Conservation (phyloP, 495 filamentous ascomycete species). For the Lasiosphaeriaceae sp. region DNA sequence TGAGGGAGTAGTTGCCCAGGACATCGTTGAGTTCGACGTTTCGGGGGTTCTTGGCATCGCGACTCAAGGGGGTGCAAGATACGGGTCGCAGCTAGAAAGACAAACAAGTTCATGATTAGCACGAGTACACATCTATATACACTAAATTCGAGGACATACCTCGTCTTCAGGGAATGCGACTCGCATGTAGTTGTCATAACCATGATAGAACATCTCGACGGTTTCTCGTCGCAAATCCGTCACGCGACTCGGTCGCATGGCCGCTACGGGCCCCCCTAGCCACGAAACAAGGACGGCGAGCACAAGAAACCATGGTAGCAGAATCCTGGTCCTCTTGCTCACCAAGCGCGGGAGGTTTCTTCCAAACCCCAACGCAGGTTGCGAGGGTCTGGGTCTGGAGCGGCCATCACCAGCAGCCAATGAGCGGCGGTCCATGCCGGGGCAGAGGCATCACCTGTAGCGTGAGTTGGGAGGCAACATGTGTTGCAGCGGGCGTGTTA, state of each 20-base stretch:
- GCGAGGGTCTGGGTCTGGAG: conserved; percentile 10
- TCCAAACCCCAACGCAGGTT: background rate
- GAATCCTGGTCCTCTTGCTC: background rate
- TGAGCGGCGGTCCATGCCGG: conserved; percentile 31
- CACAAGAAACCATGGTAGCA: conserved; percentile 10
- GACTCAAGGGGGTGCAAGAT: conserved; percentile 75
- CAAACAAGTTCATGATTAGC: background rate
- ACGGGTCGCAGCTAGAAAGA: conserved; percentile 68
- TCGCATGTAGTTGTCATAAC: conserved; percentile 90
- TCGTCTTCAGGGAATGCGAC: conserved; percentile 97
- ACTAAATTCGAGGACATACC: conserved; percentile 37
- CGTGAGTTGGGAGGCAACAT: conserved; percentile 30
- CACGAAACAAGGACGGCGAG: conserved; percentile 25
- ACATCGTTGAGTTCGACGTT: conserved; percentile 92
- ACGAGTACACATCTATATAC: background rate
- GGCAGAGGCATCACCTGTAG: conserved; percentile 45
- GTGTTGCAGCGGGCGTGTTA: conserved; percentile 15
- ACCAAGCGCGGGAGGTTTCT: background rate
- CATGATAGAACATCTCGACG: conserved; percentile 93
- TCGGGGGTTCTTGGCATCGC: conserved; percentile 72
- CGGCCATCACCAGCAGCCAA: conserved; percentile 18
- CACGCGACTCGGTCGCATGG: conserved; percentile 51
- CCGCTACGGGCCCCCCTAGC: conserved; percentile 21
- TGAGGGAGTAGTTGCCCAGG: conserved; percentile 93
- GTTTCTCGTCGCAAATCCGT: conserved; percentile 64